These are phyloP conservation scores for Aspergillus tamarii DNA, from an alignment of 2,329 filamentous ascomycete genomes.

Conservation along the genomic window DNA sequence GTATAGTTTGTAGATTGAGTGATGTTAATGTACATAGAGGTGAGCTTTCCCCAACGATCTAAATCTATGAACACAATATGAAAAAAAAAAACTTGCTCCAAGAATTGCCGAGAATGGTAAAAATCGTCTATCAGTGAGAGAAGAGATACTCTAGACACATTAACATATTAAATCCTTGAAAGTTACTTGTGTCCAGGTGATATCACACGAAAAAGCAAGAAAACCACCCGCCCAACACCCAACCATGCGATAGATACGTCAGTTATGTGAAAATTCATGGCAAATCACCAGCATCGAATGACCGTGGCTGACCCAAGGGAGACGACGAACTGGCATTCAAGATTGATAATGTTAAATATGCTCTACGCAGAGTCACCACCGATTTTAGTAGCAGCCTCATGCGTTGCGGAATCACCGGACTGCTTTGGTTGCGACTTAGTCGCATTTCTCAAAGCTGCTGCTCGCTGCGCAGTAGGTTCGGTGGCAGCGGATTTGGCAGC, in stretches of 20 bases:
- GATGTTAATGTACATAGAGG: neutral
- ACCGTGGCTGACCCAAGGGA: neutral
- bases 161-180: neutral
- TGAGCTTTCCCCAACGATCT: neutral
- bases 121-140: neutral
- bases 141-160: neutral
- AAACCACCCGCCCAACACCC: neutral
- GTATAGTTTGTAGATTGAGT: neutral
- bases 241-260: neutral
- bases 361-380: neutral
- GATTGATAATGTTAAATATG: neutral
- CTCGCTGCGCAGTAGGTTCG: constrained; percentile 17
- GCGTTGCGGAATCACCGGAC: neutral
- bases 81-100: neutral
- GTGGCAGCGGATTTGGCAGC: constrained; percentile 19
- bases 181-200: neutral
- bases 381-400: neutral
- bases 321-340: neutral
- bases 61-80: neutral
- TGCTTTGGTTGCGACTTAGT: neutral
- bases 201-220: constrained; percentile 1
- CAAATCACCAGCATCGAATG: neutral
- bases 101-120: neutral
- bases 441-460: neutral
- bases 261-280: neutral